Conservation (phyloP, 1,284 basidiomycete species). For the Ganoderma sinense region DNA sequence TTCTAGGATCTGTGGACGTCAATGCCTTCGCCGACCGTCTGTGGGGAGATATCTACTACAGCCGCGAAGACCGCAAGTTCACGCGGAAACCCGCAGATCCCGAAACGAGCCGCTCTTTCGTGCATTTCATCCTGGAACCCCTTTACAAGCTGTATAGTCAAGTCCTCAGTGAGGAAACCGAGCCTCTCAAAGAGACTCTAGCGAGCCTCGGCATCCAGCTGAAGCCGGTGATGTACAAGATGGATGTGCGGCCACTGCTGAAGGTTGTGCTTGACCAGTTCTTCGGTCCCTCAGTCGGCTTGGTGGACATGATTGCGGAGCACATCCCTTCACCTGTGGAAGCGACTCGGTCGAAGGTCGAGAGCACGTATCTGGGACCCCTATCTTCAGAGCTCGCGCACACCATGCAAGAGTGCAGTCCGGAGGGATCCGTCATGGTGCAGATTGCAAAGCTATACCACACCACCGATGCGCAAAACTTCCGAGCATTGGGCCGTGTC, state of each 20-base stretch:
- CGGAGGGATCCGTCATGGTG: constrained; percentile 90
- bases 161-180: constrained; percentile 93
- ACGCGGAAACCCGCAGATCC: constrained; percentile 85
- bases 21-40: constrained; percentile 83
- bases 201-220: constrained; percentile 83
- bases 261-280: constrained; percentile 96
- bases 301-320: constrained; percentile 93
- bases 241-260: constrained; percentile 95
- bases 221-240: constrained; percentile 96
- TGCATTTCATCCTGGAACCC: constrained; percentile 96
- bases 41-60: constrained; percentile 99
- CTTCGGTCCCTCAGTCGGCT: constrained; percentile 89
- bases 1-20: constrained; percentile 67
- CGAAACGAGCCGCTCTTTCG: constrained; percentile 88
- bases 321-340: constrained; percentile 88
- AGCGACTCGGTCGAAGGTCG: constrained; percentile 77
- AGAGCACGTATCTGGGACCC: constrained; percentile 87
- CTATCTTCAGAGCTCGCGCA: constrained; percentile 80
- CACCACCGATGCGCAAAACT: constrained; percentile 94
- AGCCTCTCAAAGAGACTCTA: constrained; percentile 85
- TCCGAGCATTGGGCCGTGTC: constrained; percentile 95
- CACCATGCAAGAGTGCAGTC: constrained; percentile 85
- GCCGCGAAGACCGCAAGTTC: constrained; percentile 86
- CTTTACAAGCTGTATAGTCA: constrained; percentile 97
- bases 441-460: constrained; percentile 96